Percentiles rank a stretch among this genome's conserved stretches.
phyloP scores from a whole-genome alignment of 371 early-diverging fungal species.

The Saksenaea vasiformis region DNA sequence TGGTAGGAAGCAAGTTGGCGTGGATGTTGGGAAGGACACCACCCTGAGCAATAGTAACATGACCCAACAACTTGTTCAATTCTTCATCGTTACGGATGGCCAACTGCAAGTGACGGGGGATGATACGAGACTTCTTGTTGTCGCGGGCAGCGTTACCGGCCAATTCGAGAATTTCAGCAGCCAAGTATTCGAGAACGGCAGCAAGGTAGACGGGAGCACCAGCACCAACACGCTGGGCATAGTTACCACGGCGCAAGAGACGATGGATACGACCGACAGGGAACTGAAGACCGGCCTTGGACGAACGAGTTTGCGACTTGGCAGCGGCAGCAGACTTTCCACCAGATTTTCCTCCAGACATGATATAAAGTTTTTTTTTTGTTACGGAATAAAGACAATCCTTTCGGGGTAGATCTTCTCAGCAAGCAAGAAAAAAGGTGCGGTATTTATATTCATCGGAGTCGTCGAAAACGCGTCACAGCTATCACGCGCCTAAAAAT shows the following conservation, averaged over 20 bases:
- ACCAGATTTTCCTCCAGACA: constrained; percentile 58
- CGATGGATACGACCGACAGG: constrained; percentile 98
- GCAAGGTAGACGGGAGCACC: constrained; percentile 95
- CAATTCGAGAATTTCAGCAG: constrained; percentile 96
- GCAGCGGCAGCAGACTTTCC: constrained; percentile 56
- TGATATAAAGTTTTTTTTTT: background rate
- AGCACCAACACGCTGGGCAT: constrained; percentile 93
- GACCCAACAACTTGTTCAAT: constrained; percentile 92
- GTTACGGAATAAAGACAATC: background rate
- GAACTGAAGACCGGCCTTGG: constrained; percentile 91
- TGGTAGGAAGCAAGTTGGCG: constrained; percentile 70
- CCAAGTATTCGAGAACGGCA: constrained; percentile 95
- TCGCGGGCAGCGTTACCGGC: constrained; percentile 96
- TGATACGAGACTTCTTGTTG: constrained; percentile 95
- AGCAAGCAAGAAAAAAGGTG: background rate
- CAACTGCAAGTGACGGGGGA: constrained; percentile 87
- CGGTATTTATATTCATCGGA: constrained; percentile 1
- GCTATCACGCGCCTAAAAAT: background rate
- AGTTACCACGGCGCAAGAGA: constrained; percentile 93
- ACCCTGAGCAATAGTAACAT: constrained; percentile 88
- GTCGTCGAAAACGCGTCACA: constrained; percentile 1
- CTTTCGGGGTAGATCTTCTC: background rate
- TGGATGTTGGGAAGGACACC: constrained; percentile 90
- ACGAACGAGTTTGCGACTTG: constrained; percentile 69
- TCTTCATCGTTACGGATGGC: constrained; percentile 97